Evolutionary conservation across 2,329 filamentous ascomycete genomes (phyloP), one percentile per base, ranked within the genome.

Genomic region (Graphiopsis chlorocephala): DNA sequence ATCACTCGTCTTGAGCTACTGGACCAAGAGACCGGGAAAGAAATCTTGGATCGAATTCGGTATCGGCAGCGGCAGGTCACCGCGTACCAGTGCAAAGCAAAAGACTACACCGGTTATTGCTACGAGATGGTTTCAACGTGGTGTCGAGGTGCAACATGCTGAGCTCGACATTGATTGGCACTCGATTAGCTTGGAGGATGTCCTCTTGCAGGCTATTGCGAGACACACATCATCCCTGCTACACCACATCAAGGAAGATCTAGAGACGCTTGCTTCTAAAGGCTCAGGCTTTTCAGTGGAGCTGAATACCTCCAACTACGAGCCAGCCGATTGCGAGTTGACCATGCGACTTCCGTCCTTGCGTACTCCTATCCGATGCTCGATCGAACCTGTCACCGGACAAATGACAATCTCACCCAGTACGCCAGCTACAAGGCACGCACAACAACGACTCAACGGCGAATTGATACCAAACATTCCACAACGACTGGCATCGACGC

Each of bases 21-120:
- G 95, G 95, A 83, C 86, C 17, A 84, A 86, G 59, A 86, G 88
- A 71, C 83, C 84, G 64, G 86, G 86, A 0, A 83, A 85, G 17
- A 97, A 96, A 80, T 96, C 88, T 75, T 99, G 95, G 94, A 83
- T 99, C 56, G 89, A 98, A 68, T 82, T 99, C 59, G 93, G 93
- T 11, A 86, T 97, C 38, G 84, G 88, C 65, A 93, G 88, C 73
- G 89, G 89, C 33, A 80, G 74, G 66, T 67, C 72, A 11, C 55
- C 66, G 17, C 31, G 63, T n/a, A 50, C 26, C 8, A 33, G 74
- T 69, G 64, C 78, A 75, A 65, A 73, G 70, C 59, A 76, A 73
- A 67, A 65, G 1, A 35, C 70, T 14, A 74, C 69, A 15, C 68
- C 72, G 6, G 72, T 72, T 17, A 68, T 95, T 53, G 83, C 80